Percentiles rank a stretch among this genome's conserved stretches.
Conservation (phyloP, 1,284 basidiomycete species). For the Puccinia coronata region DNA sequence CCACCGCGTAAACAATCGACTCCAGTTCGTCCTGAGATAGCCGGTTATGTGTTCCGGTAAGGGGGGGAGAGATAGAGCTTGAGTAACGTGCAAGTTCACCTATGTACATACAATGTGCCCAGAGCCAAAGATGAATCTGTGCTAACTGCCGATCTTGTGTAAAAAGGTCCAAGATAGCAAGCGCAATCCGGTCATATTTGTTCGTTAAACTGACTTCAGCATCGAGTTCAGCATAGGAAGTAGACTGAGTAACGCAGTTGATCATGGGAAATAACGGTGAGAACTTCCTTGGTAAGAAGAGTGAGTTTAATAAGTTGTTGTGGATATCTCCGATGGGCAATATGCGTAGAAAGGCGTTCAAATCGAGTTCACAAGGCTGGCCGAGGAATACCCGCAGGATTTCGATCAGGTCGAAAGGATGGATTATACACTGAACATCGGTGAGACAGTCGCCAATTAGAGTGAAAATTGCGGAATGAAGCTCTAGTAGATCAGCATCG, state of each 20-base stretch:
- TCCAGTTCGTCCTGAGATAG: constrained; percentile 61
- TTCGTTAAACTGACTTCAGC: constrained; percentile 60
- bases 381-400: constrained; percentile 4
- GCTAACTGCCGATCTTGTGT: constrained; percentile 68
- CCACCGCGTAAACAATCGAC: constrained; percentile 64
- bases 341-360: constrained; percentile 1
- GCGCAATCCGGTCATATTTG: constrained; percentile 68
- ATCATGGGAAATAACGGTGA: constrained; percentile 54
- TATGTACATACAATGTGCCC: constrained; percentile 58
- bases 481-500: not conserved
- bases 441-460: constrained; percentile 32
- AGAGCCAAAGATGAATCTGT: constrained; percentile 66
- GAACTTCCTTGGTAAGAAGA: constrained; percentile 6
- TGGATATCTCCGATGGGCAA: constrained; percentile 29
- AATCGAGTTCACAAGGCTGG: not conserved
- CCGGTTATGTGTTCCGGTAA: constrained; percentile 62
- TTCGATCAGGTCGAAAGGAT: constrained; percentile 44
- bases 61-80: constrained; percentile 63
- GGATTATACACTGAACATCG: constrained; percentile 30
- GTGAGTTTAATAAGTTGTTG: constrained; percentile 5
- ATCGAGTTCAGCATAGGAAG: constrained; percentile 52
- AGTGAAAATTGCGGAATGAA: constrained; percentile 18
- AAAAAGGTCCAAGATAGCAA: constrained; percentile 68
- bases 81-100: constrained; percentile 61
- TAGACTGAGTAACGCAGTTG: constrained; percentile 60